A percentile compares a stretch with the other conserved stretches of the same genome.
phyloP scores from a whole-genome alignment of 441 rosid genomes.

The Gossypium aridum region DNA sequence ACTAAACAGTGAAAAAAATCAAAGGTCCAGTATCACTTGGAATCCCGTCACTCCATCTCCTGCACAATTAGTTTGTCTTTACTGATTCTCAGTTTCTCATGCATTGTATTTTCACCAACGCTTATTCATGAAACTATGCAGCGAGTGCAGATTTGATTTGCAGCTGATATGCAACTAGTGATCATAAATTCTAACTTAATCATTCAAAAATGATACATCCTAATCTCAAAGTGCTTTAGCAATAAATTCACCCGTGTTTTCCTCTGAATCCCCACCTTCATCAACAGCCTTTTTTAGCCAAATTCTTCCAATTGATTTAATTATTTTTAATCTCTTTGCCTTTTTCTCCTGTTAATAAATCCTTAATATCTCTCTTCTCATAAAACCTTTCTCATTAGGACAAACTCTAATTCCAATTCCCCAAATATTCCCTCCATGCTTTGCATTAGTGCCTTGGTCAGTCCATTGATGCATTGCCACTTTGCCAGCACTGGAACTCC shows the following conservation, averaged over 20 bases:
- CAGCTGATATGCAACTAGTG: background rate
- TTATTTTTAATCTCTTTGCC: conserved; percentile 16
- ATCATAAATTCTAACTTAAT: background rate
- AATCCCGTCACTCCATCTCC: background rate
- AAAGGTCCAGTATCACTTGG: background rate
- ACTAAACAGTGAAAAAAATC: background rate
- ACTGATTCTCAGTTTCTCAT: background rate
- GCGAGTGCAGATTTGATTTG: background rate
- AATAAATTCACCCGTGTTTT: conserved; percentile 12
- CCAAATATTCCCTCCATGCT: background rate
- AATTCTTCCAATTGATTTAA: conserved; percentile 30
- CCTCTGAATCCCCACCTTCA: conserved; percentile 31
- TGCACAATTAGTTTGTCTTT: background rate
- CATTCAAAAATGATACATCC: background rate
- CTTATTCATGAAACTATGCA: background rate
- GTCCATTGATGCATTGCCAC: background rate
- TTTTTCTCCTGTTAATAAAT: conserved; percentile 17
- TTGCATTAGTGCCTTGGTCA: background rate
- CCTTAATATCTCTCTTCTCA: background rate
- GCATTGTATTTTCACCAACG: background rate
- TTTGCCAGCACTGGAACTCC: background rate
- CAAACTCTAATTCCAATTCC: background rate
- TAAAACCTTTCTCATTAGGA: background rate
- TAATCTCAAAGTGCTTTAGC: too few relatives aligned
- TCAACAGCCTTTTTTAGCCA: conserved; percentile 25